Evolutionary conservation across 192 early-diverging fungal species (phyloP).

Genomic region (Backusella luteola): DNA sequence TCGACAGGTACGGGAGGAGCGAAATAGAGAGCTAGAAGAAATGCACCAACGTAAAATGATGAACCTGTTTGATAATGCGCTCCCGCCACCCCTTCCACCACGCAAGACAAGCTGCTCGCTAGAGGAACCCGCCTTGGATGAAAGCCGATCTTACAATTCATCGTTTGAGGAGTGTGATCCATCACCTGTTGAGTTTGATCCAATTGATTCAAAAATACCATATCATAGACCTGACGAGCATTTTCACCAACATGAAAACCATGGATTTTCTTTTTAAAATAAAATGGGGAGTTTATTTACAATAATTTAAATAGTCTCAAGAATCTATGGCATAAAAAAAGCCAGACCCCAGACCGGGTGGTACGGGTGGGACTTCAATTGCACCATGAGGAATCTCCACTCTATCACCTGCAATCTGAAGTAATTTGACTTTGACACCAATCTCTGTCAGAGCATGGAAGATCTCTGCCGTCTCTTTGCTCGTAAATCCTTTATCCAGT

Average conservation of each 20-base stretch:
- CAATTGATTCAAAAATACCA: neutral
- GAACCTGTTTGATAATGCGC: neutral
- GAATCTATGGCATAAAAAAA: slow-evolving; percentile 26
- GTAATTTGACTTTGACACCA: slow-evolving; percentile 61
- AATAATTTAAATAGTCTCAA: neutral
- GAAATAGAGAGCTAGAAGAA: slow-evolving; percentile 6
- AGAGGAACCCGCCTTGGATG: neutral
- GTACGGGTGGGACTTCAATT: slow-evolving; percentile 37
- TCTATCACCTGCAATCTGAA: slow-evolving; percentile 67
- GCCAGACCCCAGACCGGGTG: slow-evolving; percentile 22
- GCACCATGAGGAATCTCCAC: slow-evolving; percentile 46
- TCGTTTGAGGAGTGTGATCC: neutral
- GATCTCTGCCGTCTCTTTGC: slow-evolving; percentile 63
- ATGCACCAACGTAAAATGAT: slow-evolving; percentile 9
- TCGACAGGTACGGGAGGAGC: neutral
- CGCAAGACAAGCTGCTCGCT: neutral
- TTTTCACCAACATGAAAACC: neutral
- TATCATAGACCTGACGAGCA: neutral
- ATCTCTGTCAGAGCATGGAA: slow-evolving; percentile 66
- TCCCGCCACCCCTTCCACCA: neutral
- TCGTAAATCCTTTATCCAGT: slow-evolving; percentile 60
- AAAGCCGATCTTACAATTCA: neutral
- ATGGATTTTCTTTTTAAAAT: neutral
- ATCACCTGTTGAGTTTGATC: neutral
- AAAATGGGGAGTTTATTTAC: neutral